Percentiles rank a stretch among this genome's conserved stretches.
Evolutionary conservation across 2,329 filamentous ascomycete species (phyloP).

Genomic region (Endocalyx cinctus): DNA sequence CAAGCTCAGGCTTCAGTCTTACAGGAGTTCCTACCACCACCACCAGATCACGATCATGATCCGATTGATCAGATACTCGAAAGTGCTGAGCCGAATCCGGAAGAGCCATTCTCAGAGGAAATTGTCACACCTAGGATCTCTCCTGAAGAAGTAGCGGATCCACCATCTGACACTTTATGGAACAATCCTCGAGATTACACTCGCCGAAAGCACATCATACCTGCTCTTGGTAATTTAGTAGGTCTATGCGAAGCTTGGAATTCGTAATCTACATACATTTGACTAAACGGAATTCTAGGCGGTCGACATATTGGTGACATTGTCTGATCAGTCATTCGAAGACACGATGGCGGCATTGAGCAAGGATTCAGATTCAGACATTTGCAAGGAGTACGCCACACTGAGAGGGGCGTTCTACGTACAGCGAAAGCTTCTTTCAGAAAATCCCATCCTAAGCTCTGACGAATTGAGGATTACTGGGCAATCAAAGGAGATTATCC

Average conservation of each 20-base stretch:
- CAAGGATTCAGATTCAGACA: constrained; percentile 24
- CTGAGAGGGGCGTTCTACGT: constrained; percentile 24
- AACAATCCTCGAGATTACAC: constrained; percentile 28
- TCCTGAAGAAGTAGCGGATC: constrained; percentile 13
- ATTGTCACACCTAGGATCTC: constrained; percentile 9
- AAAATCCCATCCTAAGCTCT: constrained; percentile 19
- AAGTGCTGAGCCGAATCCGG: constrained; percentile 2
- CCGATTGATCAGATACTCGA: not conserved
- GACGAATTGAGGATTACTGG: constrained; percentile 20
- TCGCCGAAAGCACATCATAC: constrained; percentile 28
- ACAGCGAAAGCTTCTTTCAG: constrained; percentile 22
- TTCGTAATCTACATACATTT: no score
- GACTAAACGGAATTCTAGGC: no score
- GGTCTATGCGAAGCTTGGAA: no score
- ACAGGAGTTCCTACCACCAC: constrained; percentile 16
- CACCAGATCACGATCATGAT: not conserved
- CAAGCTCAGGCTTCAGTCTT: constrained; percentile 25
- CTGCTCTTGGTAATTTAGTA: constrained; percentile 25
- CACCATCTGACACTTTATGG: constrained; percentile 24
- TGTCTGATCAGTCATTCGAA: constrained; percentile 29
- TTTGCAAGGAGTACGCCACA: constrained; percentile 23
- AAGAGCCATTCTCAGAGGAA: constrained; percentile 6
- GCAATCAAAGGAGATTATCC: constrained; percentile 24
- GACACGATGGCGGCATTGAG: constrained; percentile 26
- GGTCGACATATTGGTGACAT: constrained; percentile 26